Base-by-base conservation (phyloP, 495 filamentous ascomycete species). In the Trypethelium eluteriae region DNA sequence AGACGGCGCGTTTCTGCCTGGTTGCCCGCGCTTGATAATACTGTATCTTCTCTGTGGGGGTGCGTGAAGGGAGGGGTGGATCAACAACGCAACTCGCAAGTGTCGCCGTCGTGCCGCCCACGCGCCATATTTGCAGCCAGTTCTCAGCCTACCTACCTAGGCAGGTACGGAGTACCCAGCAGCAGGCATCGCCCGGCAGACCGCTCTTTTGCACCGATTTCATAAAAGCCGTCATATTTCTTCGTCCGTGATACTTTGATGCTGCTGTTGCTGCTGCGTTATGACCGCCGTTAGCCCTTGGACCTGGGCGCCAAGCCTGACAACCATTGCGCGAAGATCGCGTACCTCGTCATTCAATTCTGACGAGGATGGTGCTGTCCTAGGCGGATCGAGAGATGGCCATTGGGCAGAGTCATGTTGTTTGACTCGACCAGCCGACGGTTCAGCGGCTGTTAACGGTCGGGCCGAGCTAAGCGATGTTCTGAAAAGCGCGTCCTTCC, bases 221-320 rank as follows among this genome's bases (percentile, higher is more conserved):
- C 25, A 36, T 59, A 59, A 3, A 59, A 6, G 53, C 53, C 3
- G 14, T 59, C 32, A 36, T 36, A 32, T 36, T 35, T 36, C 53
- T 59, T 36, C 11, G 0, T 5, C 53, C 53, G 3, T 32, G 6
- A 36, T 14, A 10, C 36, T 14, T 36, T 59, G 53, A 18, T 18
- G 49, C 25, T 11, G 12, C 18, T 36, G 18, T 32, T 64, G 63
- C 61, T 72, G 73, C 36, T 74, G 69, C 66, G 68, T 69, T 7
- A 77, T 66, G 49, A 74, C 64, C 12, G 68, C 68, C 35, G 68
- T 71, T 38, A 77, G 68, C 59, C 70, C 56, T 36, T 76, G 71
- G 34, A 75, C 73, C 65, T 74, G 76, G 9, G 66, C 25, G 36
- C 67, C 72, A 63, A 77, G 74, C 63, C 72, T 72, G 46, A 74